Conservation (phyloP, 2,329 filamentous ascomycete species). For the Cytospora paraplurivora region DNA sequence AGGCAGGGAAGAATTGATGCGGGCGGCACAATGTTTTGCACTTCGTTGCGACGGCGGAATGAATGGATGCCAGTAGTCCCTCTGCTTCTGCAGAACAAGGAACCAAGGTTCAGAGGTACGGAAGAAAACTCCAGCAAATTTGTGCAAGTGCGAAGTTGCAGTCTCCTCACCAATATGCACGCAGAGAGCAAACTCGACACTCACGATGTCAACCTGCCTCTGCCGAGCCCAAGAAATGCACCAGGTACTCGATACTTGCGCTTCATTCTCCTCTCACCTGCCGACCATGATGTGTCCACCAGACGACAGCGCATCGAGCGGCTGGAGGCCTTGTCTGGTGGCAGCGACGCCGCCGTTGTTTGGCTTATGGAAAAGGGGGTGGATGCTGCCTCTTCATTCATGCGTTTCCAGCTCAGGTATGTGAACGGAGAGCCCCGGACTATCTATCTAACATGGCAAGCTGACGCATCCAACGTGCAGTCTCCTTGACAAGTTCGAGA, state of each 20-base stretch:
- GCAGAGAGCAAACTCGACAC: slow-evolving; percentile 46
- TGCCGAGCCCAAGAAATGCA: slow-evolving; percentile 29
- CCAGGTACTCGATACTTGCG: slow-evolving; percentile 36
- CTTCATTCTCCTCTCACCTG: slow-evolving; percentile 45
- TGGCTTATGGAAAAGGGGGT: slow-evolving; percentile 44
- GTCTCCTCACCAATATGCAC: slow-evolving; percentile 9
- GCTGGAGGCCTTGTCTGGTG: slow-evolving; percentile 45
- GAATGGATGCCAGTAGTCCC: slow-evolving; percentile 41
- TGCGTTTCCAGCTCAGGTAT: slow-evolving; percentile 49
- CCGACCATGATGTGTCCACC: slow-evolving; percentile 38
- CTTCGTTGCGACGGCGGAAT: slow-evolving; percentile 41
- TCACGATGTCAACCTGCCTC: slow-evolving; percentile 50
- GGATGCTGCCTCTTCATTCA: slow-evolving; percentile 40
- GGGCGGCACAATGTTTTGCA: slow-evolving; percentile 40
- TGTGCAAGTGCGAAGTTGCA: background rate
- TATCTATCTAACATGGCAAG: background rate
- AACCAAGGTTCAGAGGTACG: slow-evolving; percentile 33
- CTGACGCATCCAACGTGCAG: slow-evolving; percentile 31
- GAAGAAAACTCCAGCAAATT: background rate
- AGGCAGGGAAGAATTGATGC: background rate
- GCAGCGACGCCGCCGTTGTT: slow-evolving; percentile 45
- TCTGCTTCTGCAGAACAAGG: slow-evolving; percentile 33
- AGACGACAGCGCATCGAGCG: slow-evolving; percentile 42
- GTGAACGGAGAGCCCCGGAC: slow-evolving; percentile 20
- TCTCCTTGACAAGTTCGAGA: slow-evolving; percentile 37